A percentile compares a stretch with the other conserved stretches of the same genome.
phyloP scores from a whole-genome alignment of 1,284 basidiomycete species.

The Ganoderma lucidum region DNA sequence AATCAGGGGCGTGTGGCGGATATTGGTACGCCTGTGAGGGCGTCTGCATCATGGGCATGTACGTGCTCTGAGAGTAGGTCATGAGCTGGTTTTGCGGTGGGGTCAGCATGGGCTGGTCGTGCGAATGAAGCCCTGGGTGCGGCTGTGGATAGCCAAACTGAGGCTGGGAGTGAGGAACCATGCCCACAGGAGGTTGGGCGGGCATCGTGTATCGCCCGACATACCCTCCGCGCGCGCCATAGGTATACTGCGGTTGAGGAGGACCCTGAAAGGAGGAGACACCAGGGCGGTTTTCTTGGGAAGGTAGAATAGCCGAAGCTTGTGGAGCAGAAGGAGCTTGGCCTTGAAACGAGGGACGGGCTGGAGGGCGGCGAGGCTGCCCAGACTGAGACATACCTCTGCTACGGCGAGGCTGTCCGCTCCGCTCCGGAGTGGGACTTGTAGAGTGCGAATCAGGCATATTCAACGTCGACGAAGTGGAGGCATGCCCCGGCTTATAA shows the following conservation, averaged over 20 bases:
- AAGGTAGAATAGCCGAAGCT: slow-evolving; percentile 26
- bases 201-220: slow-evolving; percentile 55
- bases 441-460: slow-evolving; percentile 38
- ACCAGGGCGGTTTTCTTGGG: slow-evolving; percentile 27
- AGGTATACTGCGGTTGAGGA: slow-evolving; percentile 38
- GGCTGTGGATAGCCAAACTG: slow-evolving; percentile 48
- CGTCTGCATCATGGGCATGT: slow-evolving; percentile 41
- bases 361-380: slow-evolving; percentile 36
- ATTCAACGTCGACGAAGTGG: slow-evolving; percentile 26
- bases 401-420: slow-evolving; percentile 34
- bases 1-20: slow-evolving; percentile 44
- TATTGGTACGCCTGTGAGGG: slow-evolving; percentile 38
- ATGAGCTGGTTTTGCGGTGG: slow-evolving; percentile 40
- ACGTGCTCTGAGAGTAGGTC: slow-evolving; percentile 39
- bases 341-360: slow-evolving; percentile 32
- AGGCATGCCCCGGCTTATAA: slow-evolving; percentile 37
- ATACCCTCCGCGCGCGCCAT: slow-evolving; percentile 48
- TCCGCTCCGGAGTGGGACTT: slow-evolving; percentile 33
- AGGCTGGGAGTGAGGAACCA: slow-evolving; percentile 46
- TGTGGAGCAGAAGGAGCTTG: slow-evolving; percentile 22
- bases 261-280: slow-evolving; percentile 32
- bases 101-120: slow-evolving; percentile 40
- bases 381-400: slow-evolving; percentile 36
- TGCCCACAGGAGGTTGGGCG: slow-evolving; percentile 49
- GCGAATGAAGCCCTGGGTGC: slow-evolving; percentile 43